Conservation (phyloP, 805 yeast genomes). For the Wickerhamiella australiensis region DNA sequence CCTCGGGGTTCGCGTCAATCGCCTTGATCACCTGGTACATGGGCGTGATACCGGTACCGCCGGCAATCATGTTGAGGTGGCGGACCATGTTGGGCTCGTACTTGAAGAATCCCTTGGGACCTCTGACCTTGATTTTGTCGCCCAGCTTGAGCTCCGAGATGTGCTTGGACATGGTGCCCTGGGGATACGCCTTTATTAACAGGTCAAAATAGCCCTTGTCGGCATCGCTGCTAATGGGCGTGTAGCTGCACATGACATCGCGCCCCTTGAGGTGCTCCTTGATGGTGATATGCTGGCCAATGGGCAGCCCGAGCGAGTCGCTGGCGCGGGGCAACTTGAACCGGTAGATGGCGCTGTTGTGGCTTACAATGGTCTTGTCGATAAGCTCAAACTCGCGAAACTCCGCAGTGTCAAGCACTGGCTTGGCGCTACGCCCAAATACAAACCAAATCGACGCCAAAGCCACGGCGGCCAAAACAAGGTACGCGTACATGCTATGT, state of each 20-base stretch:
- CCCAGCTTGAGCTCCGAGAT: slow-evolving; percentile 66
- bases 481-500: not conserved
- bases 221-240: slow-evolving; percentile 66
- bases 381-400: slow-evolving; percentile 71
- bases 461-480: not conserved
- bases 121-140: slow-evolving; percentile 50
- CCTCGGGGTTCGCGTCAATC: slow-evolving; percentile 62
- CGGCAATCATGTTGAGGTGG: slow-evolving; percentile 80
- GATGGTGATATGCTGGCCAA: slow-evolving; percentile 86
- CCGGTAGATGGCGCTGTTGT: slow-evolving; percentile 68
- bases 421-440: slow-evolving; percentile 18
- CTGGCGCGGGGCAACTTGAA: slow-evolving; percentile 67
- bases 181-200: slow-evolving; percentile 69
- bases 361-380: slow-evolving; percentile 61
- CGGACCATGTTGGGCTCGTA: slow-evolving; percentile 69
- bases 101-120: slow-evolving; percentile 83
- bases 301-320: slow-evolving; percentile 75
- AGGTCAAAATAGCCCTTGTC: slow-evolving; percentile 74
- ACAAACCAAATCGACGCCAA: not conserved
- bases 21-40: slow-evolving; percentile 77
- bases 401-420: slow-evolving; percentile 48
- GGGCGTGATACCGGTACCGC: slow-evolving; percentile 94
- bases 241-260: slow-evolving; percentile 74
- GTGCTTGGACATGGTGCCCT: slow-evolving; percentile 70
- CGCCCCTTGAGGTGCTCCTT: slow-evolving; percentile 65